phyloP scores from a whole-genome alignment of 2,329 filamentous ascomycete species.

The Phialophora expanda region DNA sequence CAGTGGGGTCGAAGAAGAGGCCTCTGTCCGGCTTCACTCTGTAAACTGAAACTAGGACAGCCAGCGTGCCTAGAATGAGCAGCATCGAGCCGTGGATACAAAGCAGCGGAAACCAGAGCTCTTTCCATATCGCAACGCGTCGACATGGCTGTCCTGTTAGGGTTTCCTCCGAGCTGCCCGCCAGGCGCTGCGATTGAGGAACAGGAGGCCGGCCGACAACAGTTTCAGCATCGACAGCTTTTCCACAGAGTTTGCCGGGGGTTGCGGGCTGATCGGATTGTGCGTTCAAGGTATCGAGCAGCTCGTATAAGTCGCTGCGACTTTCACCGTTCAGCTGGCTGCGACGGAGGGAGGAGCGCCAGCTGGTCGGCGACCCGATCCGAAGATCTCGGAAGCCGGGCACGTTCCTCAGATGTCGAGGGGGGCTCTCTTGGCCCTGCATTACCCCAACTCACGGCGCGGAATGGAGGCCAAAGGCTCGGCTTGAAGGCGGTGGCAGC shows the following conservation, averaged over 20 bases:
- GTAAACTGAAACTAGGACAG: conserved; percentile 8
- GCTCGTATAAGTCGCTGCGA: conserved; percentile 6
- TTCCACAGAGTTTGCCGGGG: background rate
- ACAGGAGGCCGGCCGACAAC: background rate
- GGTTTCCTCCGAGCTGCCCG: background rate
- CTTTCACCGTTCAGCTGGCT: conserved; percentile 10
- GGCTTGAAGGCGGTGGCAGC: background rate
- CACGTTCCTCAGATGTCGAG: conserved; percentile 11
- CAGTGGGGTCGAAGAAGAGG: conserved; percentile 18
- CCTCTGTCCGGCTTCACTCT: conserved; percentile 16
- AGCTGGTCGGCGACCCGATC: conserved; percentile 6
- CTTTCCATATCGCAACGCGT: conserved; percentile 9
- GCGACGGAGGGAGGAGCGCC: conserved; percentile 5
- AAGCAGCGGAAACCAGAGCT: conserved; percentile 18
- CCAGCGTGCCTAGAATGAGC: background rate
- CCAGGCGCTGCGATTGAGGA: background rate
- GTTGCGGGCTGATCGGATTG: background rate
- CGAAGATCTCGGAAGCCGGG: conserved; percentile 15
- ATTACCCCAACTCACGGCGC: background rate
- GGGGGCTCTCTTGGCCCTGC: conserved; percentile 3
- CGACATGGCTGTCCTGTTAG: background rate
- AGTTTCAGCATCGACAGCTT: background rate
- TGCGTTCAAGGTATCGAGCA: background rate
- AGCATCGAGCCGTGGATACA: conserved; percentile 18
- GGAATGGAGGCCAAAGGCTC: background rate